These are phyloP conservation scores for Heterobasidion irregulare DNA, from an alignment of 1,284 basidiomycete species.

Conservation along the genomic window DNA sequence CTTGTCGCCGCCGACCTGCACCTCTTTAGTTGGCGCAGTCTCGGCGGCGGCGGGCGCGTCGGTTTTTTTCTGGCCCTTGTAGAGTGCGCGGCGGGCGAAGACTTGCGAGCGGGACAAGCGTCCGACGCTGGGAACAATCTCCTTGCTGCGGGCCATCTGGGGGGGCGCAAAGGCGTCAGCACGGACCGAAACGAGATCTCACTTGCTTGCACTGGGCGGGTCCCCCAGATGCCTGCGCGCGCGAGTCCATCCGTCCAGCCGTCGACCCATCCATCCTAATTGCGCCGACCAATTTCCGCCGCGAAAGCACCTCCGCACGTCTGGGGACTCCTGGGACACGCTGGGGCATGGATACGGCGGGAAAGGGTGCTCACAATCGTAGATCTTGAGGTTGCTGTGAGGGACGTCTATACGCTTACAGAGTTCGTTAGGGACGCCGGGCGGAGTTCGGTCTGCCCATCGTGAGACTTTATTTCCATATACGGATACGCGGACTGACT, in stretches of 20 bases:
- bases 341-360: not conserved
- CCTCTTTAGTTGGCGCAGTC: conserved; percentile 65
- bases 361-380: conserved; percentile 9
- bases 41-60: conserved; percentile 56
- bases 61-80: conserved; percentile 75
- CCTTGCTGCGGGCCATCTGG: conserved; percentile 91
- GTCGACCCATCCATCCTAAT: conserved; percentile 10
- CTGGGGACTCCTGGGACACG: not conserved
- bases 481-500: not conserved
- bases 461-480: not conserved
- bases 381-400: conserved; percentile 40
- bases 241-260: conserved; percentile 24
- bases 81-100: conserved; percentile 73
- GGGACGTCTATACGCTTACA: conserved; percentile 27
- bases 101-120: conserved; percentile 80
- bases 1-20: conserved; percentile 82
- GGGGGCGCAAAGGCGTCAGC: conserved; percentile 17
- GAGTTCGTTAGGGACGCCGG: conserved; percentile 4
- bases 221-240: conserved; percentile 24
- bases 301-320: not conserved
- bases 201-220: conserved; percentile 12
- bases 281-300: not conserved
- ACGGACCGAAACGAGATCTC: conserved; percentile 6
- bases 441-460: conserved; percentile 5
- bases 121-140: conserved; percentile 79